Evolutionary conservation across 108 stramenopile species (phyloP), one percentile per base, ranked within the genome.

Genomic region (Cyclotella atomus): DNA sequence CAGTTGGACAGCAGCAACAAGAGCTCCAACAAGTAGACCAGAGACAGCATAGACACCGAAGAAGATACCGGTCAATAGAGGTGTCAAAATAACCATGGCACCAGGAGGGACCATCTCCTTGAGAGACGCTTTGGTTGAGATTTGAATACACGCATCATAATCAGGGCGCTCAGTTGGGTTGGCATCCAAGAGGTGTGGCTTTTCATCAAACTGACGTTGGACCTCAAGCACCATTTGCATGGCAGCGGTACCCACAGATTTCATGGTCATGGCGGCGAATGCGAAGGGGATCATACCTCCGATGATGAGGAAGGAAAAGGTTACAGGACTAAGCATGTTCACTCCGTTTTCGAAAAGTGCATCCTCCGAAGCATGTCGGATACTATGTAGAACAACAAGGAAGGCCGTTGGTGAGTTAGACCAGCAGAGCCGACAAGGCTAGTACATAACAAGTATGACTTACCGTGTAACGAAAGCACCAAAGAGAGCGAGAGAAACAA

Each of bases 251-350:
- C 97, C 97, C 25, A 99, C 99, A 54, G 95, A 95, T 88, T 98
- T 97, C 97, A 99, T 99, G 70, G 99, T 99, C 91, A 99, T 82
- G 66, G 99, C 99, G 53, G 96, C 95, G 73, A 99, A 99, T 69
- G 97, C 96, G 80, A 97, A 99, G 29, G 98, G 98, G 47, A 99
- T 94, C 96, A 97, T 98, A 69, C 97, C 95, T 59, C 98, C 98
- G 75, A 97, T 90, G 44, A 99, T 91, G 74, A 98, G 76, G 85
- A 97, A 97, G 65, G 94, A 85, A 73, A 99, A 97, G 56, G 97
- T 97, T n/a, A 97, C 69, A 20, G 98, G 98, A 59, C 94, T 76
- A 20, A 96, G 80, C 88, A 98, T 95, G 84, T 97, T 95, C 61
- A 97, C 97, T 59, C 92, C 92, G 53, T 84, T 67, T 29, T 70